These are phyloP conservation scores for Yarrowia sp. DNA, from an alignment of 805 yeast genomes.

Conservation along the genomic window DNA sequence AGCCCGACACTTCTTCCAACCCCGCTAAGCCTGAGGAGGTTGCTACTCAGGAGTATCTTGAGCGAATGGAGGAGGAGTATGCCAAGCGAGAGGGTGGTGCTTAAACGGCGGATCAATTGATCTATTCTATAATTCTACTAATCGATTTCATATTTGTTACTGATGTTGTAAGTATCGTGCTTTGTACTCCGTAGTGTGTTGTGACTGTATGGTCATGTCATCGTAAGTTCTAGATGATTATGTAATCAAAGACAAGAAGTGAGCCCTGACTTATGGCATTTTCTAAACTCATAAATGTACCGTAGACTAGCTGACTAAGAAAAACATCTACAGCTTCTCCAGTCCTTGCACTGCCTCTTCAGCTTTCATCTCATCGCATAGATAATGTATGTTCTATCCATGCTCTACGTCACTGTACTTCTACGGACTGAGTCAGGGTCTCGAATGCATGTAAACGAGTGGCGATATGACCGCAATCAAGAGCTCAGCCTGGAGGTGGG, in stretches of 20 bases:
- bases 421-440: conserved; percentile 14
- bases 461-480: not conserved
- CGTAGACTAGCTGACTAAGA: too few relatives aligned
- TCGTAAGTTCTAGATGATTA: not conserved
- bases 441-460: too few relatives aligned
- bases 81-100: conserved; percentile 52
- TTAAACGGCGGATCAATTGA: conserved; percentile 27
- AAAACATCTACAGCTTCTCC: too few relatives aligned
- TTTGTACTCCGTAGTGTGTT: too few relatives aligned
- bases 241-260: too few relatives aligned
- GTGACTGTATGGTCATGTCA: not conserved
- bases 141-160: not conserved
- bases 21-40: conserved; percentile 40
- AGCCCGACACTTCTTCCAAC: conserved; percentile 10
- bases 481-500: too few relatives aligned
- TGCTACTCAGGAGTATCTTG: conserved; percentile 44
- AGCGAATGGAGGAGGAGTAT: conserved; percentile 56
- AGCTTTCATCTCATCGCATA: conserved; percentile 11
- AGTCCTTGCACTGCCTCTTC: too few relatives aligned
- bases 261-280: too few relatives aligned
- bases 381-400: conserved; percentile 8
- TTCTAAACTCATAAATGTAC: too few relatives aligned
- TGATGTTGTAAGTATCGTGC: too few relatives aligned
- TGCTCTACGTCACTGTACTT: not conserved
- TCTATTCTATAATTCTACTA: not conserved